phyloP scores from a whole-genome alignment of 1,284 basidiomycete species.

The Lentinula novae-zelandiae region DNA sequence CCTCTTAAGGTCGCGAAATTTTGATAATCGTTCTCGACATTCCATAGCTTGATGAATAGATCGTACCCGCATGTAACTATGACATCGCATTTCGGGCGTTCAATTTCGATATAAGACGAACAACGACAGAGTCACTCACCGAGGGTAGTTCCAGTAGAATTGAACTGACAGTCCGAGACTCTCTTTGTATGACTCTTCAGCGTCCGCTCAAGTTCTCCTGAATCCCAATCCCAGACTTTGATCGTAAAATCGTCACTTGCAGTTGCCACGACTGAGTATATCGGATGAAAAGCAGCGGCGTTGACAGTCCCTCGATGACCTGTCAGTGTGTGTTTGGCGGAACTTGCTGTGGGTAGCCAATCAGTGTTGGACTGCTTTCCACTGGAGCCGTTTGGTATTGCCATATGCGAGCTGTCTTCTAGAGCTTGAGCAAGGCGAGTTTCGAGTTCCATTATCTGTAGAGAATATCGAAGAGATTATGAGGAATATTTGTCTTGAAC shows the following conservation, averaged over 20 bases:
- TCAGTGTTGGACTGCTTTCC: slow-evolving; percentile 44
- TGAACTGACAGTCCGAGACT: slow-evolving; percentile 72
- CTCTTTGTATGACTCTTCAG: slow-evolving; percentile 77
- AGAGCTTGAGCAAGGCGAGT: slow-evolving; percentile 56
- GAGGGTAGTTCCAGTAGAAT: slow-evolving; percentile 62
- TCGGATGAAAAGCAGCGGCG: slow-evolving; percentile 69
- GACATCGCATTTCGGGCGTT: not conserved
- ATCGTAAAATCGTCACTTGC: slow-evolving; percentile 72
- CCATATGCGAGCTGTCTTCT: slow-evolving; percentile 55
- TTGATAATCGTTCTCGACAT: slow-evolving; percentile 69
- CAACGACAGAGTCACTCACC: slow-evolving; percentile 36
- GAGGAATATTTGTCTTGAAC: not conserved
- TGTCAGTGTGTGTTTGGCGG: slow-evolving; percentile 53
- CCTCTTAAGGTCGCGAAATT: slow-evolving; percentile 71
- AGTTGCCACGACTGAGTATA: slow-evolving; percentile 63
- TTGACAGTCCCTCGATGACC: slow-evolving; percentile 66
- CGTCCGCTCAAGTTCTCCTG: slow-evolving; percentile 75
- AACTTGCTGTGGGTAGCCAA: slow-evolving; percentile 67
- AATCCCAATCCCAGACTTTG: slow-evolving; percentile 85
- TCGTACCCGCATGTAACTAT: slow-evolving; percentile 75
- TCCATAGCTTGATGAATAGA: slow-evolving; percentile 79
- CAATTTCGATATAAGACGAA: not conserved
- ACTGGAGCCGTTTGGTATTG: slow-evolving; percentile 30
- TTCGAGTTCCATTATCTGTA: slow-evolving; percentile 73
- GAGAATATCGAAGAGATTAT: not conserved